Evolutionary conservation across 2,329 filamentous ascomycete species (phyloP), one percentile per base, ranked within the genome.

Genomic region (Diplocarpon rosae): DNA sequence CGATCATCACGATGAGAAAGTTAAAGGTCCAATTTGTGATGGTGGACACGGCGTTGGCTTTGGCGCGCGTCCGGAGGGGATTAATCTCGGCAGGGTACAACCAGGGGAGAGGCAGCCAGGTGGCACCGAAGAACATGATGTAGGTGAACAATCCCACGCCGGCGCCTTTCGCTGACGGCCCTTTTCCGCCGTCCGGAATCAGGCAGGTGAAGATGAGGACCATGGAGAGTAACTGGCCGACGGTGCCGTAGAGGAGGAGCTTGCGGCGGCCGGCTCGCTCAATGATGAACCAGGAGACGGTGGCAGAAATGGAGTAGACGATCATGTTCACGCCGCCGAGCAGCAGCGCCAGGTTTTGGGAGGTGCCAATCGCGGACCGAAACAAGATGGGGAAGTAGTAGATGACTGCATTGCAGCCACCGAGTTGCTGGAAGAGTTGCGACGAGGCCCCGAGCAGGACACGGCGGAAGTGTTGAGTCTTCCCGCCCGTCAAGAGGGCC

Each of bases 161-260:
- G 66, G 64, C 46, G 64, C 60, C 61, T 37, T 62, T 63, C 0
- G 60, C 59, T 1, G 58, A 50, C 7, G 57, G 37, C 4, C 51
- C 52, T 24, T 47, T 47, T 12, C 52, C 49, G 1, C 43, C 51
- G 3, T 58, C 48, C 1, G 63, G 63, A 15, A 65, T 65, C 10
- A 65, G 39, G 28, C 62, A 63, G 9, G 55, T 57, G 43, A 65
- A 65, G 2, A 63, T 61, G 17, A 85, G 69, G 2, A 78, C 72
- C 82, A 86, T 85, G 41, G 75, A 77, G 1, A 71, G 58, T 31
- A 76, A 76, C 66, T 80, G 78, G 0, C 78, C 78, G 29, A 73
- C 64, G 0, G 77, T 76, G 42, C 82, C 82, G 51, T 83, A 75
- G 13, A 88, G 64, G 78, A 88, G 86, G 50, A 88, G 72, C 57